A percentile compares a stretch with the other conserved stretches of the same genome.
phyloP scores from a whole-genome alignment of 1,139 yeast species.

The Candida sp. region DNA sequence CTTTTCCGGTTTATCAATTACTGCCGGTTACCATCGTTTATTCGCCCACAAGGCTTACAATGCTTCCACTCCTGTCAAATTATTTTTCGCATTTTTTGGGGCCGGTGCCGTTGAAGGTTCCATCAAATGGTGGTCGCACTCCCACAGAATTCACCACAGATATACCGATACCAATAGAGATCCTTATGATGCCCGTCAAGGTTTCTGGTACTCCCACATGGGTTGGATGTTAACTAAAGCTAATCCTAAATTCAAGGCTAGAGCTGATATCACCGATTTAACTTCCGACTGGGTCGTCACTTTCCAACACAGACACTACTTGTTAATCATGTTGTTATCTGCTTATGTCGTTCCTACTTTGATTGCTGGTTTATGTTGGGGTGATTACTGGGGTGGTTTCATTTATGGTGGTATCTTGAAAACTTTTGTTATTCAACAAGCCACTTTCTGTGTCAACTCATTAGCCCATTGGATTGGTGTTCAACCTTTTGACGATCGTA shows the following conservation, averaged over 20 bases:
- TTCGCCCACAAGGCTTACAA: conserved; percentile 85
- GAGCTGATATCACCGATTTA: conserved; percentile 94
- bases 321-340: conserved; percentile 60
- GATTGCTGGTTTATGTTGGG: conserved; percentile 77
- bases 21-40: conserved; percentile 78
- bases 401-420: conserved; percentile 88
- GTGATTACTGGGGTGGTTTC: conserved; percentile 91
- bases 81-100: conserved; percentile 80
- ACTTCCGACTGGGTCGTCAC: conserved; percentile 87
- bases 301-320: conserved; percentile 91
- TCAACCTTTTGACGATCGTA: conserved; percentile 97
- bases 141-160: conserved; percentile 97
- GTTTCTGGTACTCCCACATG: conserved; percentile 94
- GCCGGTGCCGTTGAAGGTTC: conserved; percentile 97
- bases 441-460: conserved; percentile 97
- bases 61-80: conserved; percentile 67
- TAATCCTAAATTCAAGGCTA: conserved; percentile 92
- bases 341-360: conserved; percentile 75
- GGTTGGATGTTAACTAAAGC: conserved; percentile 97
- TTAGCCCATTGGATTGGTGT: conserved; percentile 98
- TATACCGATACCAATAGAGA: conserved; percentile 96
- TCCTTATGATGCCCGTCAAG: conserved; percentile 95
- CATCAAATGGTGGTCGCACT: conserved; percentile 98
- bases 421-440: conserved; percentile 87
- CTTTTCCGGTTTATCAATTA: conserved; percentile 83